Conservation (phyloP, 805 yeast genomes). For the Wickerhamomyces bovis region DNA sequence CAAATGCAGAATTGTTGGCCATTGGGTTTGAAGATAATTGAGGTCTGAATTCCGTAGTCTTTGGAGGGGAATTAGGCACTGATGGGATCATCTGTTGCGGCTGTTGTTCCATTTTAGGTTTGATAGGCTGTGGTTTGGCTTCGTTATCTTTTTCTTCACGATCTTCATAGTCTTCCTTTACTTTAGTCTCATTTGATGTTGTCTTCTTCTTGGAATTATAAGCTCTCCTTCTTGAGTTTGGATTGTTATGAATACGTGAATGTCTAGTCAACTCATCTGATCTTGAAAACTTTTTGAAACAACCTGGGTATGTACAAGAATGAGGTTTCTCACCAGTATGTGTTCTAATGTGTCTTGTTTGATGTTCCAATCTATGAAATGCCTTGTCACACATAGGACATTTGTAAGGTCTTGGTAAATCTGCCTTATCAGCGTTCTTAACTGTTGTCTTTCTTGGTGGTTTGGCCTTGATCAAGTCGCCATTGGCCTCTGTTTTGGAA, state of each 20-base stretch:
- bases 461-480: neutral
- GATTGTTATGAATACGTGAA: constrained; percentile 65
- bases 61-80: constrained; percentile 21
- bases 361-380: constrained; percentile 71
- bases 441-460: neutral
- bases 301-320: constrained; percentile 66
- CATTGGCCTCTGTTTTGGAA: neutral
- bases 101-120: neutral
- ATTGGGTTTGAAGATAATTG: constrained; percentile 1
- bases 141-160: neutral
- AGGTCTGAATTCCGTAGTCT: constrained; percentile 9
- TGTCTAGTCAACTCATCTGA: constrained; percentile 75
- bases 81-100: constrained; percentile 2
- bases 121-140: neutral
- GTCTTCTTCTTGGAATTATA: constrained; percentile 32
- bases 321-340: constrained; percentile 84
- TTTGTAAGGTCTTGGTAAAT: constrained; percentile 51
- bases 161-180: neutral
- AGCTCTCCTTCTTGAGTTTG: constrained; percentile 58
- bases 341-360: constrained; percentile 71
- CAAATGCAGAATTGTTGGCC: constrained; percentile 17
- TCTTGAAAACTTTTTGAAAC: constrained; percentile 60
- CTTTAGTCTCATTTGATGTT: constrained; percentile 1
- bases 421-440: constrained; percentile 14
- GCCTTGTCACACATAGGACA: constrained; percentile 73